phyloP scores from a whole-genome alignment of 2,329 filamentous ascomycete genomes.

The Aspergillus carbonarius region DNA sequence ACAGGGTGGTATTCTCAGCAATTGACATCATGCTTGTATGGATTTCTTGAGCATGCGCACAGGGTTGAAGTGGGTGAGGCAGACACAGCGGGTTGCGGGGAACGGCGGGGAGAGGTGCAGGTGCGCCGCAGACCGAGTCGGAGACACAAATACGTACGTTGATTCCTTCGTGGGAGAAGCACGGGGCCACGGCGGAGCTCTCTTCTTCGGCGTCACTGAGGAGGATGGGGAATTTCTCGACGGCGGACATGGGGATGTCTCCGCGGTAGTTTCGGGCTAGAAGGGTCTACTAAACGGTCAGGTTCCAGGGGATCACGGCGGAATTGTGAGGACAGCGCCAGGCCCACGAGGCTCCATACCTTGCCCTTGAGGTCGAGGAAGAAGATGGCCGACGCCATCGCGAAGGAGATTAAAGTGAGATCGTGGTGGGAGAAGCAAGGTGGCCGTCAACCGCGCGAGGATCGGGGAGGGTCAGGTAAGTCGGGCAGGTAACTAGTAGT shows the following conservation, averaged over 20 bases:
- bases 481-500: conserved; percentile 4
- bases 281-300: conserved; percentile 68
- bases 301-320: conserved; percentile 10
- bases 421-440: conserved; percentile 8
- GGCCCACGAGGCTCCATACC: conserved; percentile 54
- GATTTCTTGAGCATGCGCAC: neutral
- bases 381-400: conserved; percentile 96
- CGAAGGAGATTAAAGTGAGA: conserved; percentile 30
- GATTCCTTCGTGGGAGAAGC: conserved; percentile 97
- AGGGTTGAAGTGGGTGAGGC: neutral
- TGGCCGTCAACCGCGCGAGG: conserved; percentile 14
- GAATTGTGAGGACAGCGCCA: neutral
- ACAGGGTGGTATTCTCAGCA: conserved; percentile 2
- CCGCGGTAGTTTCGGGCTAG: conserved; percentile 97
- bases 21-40: neutral
- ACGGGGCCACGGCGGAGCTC: conserved; percentile 92
- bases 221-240: conserved; percentile 95
- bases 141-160: conserved; percentile 63
- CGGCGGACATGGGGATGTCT: conserved; percentile 98
- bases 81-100: conserved; percentile 17
- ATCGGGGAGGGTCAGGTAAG: neutral
- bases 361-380: conserved; percentile 99
- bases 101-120: conserved; percentile 12
- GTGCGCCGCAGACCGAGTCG: conserved; percentile 4
- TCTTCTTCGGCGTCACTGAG: conserved; percentile 99